Base-by-base conservation (phyloP, 208 protist species). In the Leishmania martiniquensis region DNA sequence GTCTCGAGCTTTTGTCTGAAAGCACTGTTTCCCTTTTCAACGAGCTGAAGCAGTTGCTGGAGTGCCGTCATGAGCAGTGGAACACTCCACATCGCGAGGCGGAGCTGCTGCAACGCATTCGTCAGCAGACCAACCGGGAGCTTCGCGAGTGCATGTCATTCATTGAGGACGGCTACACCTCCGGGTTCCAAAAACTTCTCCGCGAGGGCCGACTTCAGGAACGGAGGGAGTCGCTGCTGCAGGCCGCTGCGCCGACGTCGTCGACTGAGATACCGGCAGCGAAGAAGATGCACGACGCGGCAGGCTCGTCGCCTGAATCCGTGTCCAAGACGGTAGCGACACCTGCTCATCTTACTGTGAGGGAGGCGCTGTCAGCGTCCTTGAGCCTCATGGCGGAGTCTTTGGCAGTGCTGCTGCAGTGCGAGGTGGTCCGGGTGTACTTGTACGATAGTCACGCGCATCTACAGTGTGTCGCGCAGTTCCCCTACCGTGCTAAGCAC, bases 371-470 rank as follows among this genome's bases (percentile, higher is more conserved):
- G 25, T 97, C 91, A 13, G 76, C 74, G 45, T 89, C 85, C 17
- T 82, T 89, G 12, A 83, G 83, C 59, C 86, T 97, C 25, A 91
- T 95, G 73, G 89, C 95, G 2, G 92, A 98, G 74, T 91, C 89
- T 0, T 68, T 96, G 32, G 93, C 95, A n/a, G 84, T 87, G 0
- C 75, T 95, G 29, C 84, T 98, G 34, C 79, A 79, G 45, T 98
- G 95, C 79, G 90, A 96, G 75, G 86, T 91, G 25, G 95, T 98
- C n/a, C 89, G 95, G 60, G 81, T 98, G 29, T 98, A 96, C 72
- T 75, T 98, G 22, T 96, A 93, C 77, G 94, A 98, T 73, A 82
- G 87, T 22, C 79, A 96, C 82, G 72, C 76, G 2, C 91, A 93
- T 69, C 71, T 98, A 47, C 84, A 90, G 62, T 94, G 89, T 68